Evolutionary conservation across 2,329 filamentous ascomycete genomes (phyloP).

Genomic region (Coniosporium tulheliwenetii): DNA sequence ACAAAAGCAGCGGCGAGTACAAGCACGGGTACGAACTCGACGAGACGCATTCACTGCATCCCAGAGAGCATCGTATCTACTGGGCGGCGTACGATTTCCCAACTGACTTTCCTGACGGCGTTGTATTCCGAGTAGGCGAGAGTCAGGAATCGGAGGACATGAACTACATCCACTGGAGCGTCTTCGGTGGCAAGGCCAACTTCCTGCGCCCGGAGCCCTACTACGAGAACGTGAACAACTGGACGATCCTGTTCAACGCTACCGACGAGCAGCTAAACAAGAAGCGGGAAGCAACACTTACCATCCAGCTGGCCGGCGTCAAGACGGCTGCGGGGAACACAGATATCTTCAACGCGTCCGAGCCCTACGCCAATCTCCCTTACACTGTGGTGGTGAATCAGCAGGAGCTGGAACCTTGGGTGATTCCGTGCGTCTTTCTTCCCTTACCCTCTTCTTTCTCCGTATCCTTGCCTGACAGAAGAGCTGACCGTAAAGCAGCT

Average conservation of each 20-base stretch:
- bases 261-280: conserved; percentile 23
- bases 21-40: conserved; percentile 39
- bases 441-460: background rate
- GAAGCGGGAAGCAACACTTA: conserved; percentile 38
- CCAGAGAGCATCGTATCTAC: conserved; percentile 45
- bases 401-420: conserved; percentile 32
- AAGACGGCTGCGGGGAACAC: conserved; percentile 49
- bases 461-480: conserved; percentile 1
- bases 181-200: conserved; percentile 42
- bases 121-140: conserved; percentile 41
- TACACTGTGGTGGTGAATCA: conserved; percentile 35
- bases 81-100: conserved; percentile 45
- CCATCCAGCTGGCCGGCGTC: conserved; percentile 45
- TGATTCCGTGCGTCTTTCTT: conserved; percentile 34
- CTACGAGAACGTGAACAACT: conserved; percentile 38
- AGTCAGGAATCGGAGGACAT: conserved; percentile 33
- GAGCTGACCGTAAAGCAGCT: conserved; percentile 16
- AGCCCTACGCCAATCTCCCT: conserved; percentile 37
- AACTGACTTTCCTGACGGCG: conserved; percentile 41
- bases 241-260: conserved; percentile 41
- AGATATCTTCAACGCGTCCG: conserved; percentile 38
- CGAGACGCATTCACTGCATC: conserved; percentile 31
- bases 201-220: conserved; percentile 27
- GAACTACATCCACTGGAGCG: conserved; percentile 52
- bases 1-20: conserved; percentile 46